Evolutionary conservation across 169 alveolate species (phyloP).

Genomic region (Toxoplasma gondii): DNA sequence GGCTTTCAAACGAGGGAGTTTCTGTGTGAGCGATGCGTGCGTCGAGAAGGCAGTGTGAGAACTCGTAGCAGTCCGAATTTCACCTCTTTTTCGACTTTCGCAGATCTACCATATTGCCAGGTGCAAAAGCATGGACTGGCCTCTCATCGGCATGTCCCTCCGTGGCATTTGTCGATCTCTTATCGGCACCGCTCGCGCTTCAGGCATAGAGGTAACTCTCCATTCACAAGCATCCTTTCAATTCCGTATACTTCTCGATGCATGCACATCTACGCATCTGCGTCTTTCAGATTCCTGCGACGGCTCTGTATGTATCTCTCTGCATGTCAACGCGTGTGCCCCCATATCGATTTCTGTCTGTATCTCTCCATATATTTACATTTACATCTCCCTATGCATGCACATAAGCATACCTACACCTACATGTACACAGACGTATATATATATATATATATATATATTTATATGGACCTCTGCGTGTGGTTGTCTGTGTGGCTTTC

Average conservation of each 20-base stretch:
- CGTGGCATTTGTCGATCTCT: slow-evolving; percentile 73
- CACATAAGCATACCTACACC: not conserved
- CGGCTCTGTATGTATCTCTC: too few species aligned
- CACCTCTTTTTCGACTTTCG: not conserved
- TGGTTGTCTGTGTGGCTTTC: too few species aligned
- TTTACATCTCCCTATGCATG: too few species aligned
- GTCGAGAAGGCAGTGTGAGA: too few species aligned
- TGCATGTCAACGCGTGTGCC: not conserved
- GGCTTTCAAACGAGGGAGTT: too few species aligned
- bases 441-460: too few species aligned
- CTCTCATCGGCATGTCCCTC: slow-evolving; percentile 79
- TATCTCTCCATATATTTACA: not conserved
- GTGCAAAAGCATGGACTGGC: slow-evolving; percentile 87
- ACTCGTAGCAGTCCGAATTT: too few species aligned
- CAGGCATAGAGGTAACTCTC: slow-evolving; percentile 47
- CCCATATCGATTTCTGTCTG: not conserved
- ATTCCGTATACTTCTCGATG: not conserved
- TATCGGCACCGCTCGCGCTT: slow-evolving; percentile 71
- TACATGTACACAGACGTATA: not conserved
- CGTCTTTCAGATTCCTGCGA: not conserved
- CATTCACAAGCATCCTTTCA: not conserved
- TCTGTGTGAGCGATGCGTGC: too few species aligned
- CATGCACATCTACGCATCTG: not conserved
- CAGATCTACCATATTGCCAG: slow-evolving; percentile 88
- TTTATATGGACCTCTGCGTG: not conserved